These are phyloP conservation scores for Suhomyces faveliae DNA, from an alignment of 805 yeast genomes.

Conservation along the genomic window DNA sequence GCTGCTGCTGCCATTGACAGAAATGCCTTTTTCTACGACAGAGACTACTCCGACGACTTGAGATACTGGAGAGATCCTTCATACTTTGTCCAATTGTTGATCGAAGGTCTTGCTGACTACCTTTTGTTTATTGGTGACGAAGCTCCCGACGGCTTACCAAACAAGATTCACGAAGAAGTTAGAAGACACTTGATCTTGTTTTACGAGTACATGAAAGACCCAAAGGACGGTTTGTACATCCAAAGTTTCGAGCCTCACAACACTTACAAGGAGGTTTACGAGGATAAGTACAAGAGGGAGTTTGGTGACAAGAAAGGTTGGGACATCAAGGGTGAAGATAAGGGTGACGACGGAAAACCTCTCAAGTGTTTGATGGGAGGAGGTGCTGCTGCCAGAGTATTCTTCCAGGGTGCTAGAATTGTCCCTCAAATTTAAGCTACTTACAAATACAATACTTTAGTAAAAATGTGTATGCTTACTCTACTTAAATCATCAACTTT, in stretches of 20 bases:
- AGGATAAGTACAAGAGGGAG: conserved; percentile 45
- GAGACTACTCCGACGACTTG: conserved; percentile 55
- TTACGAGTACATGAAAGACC: conserved; percentile 56
- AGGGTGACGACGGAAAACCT: conserved; percentile 42
- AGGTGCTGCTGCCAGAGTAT: conserved; percentile 67
- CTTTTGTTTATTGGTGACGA: conserved; percentile 47
- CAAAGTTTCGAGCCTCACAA: conserved; percentile 58
- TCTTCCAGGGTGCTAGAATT: conserved; percentile 65
- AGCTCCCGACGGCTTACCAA: conserved; percentile 36
- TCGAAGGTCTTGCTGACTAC: conserved; percentile 70
- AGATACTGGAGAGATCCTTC: conserved; percentile 66
- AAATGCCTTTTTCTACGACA: conserved; percentile 56
- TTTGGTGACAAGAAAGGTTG: conserved; percentile 56
- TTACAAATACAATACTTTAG: background rate
- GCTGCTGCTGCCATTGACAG: conserved; percentile 61
- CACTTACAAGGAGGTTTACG: conserved; percentile 50
- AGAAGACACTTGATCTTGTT: conserved; percentile 56
- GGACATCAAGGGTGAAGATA: conserved; percentile 52
- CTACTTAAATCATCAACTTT: conserved; percentile 45
- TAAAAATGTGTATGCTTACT: background rate
- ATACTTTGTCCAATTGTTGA: conserved; percentile 59
- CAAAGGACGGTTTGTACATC: conserved; percentile 56
- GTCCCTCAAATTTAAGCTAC: conserved; percentile 25
- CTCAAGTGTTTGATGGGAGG: conserved; percentile 58
- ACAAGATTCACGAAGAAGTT: conserved; percentile 42